Conservation (phyloP, 2,329 filamentous ascomycete species). For the Colletotrichum endophyticum region DNA sequence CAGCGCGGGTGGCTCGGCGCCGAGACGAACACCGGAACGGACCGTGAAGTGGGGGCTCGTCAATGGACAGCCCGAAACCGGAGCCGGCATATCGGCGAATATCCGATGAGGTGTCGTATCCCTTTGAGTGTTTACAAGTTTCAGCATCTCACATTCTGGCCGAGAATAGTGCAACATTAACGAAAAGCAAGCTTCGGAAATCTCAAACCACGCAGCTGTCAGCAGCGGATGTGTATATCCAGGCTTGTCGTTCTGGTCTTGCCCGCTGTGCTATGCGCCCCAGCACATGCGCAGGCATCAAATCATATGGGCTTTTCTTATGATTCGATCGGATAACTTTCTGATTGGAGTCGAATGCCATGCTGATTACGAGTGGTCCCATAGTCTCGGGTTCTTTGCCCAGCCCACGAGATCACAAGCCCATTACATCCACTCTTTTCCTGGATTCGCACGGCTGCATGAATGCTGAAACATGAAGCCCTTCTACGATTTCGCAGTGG, state of each 20-base stretch:
- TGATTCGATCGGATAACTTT: neutral
- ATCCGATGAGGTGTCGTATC: neutral
- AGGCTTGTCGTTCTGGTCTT: neutral
- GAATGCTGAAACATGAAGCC: neutral
- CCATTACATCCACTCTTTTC: neutral
- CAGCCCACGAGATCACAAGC: neutral
- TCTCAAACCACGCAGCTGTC: rapidly evolving
- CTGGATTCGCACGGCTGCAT: neutral
- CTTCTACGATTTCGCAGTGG: neutral
- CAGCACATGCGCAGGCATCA: neutral
- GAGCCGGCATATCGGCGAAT: neutral
- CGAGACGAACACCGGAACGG: neutral
- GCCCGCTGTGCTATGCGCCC: neutral
- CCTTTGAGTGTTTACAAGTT: rapidly evolving
- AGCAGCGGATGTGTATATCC: neutral
- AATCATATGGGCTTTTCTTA: neutral
- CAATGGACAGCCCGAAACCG: neutral
- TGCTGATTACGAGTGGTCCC: neutral
- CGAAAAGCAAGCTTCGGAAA: rapidly evolving
- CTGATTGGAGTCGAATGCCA: neutral
- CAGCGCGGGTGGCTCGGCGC: neutral
- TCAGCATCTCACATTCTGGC: rapidly evolving
- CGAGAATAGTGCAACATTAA: neutral
- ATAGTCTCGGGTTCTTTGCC: neutral
- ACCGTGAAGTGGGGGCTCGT: neutral